These are phyloP conservation scores for Claviceps fusiformis DNA, from an alignment of 2,329 filamentous ascomycete genomes.

Conservation along the genomic window DNA sequence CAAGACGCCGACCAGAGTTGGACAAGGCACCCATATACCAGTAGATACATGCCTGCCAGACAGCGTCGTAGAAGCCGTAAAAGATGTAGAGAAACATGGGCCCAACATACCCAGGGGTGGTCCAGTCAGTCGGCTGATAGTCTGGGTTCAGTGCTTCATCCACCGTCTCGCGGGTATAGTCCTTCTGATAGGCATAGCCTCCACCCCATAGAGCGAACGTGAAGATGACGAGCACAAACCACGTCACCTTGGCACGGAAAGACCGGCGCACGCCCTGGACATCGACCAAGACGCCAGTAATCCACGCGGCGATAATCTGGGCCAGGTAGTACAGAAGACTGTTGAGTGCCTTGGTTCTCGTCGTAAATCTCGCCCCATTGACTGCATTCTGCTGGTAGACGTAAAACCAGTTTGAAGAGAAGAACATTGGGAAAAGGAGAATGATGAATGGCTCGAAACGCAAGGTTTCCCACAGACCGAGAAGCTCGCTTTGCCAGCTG, in stretches of 20 bases:
- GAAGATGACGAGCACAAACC: slow-evolving; percentile 47
- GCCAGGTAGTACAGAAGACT: slow-evolving; percentile 41
- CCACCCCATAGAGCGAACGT: slow-evolving; percentile 75
- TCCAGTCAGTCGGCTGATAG: slow-evolving; percentile 46
- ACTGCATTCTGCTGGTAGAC: slow-evolving; percentile 46
- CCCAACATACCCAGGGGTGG: slow-evolving; percentile 44
- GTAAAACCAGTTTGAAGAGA: slow-evolving; percentile 42
- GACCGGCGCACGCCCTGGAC: slow-evolving; percentile 74
- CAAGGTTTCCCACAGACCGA: slow-evolving; percentile 63
- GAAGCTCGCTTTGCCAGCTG: slow-evolving; percentile 66
- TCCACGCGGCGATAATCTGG: slow-evolving; percentile 38
- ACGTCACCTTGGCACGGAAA: slow-evolving; percentile 49
- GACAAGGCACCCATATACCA: slow-evolving; percentile 93
- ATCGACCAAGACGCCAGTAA: slow-evolving; percentile 33
- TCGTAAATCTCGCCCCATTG: slow-evolving; percentile 40
- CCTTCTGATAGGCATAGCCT: slow-evolving; percentile 62
- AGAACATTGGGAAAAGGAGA: slow-evolving; percentile 42
- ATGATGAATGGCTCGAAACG: slow-evolving; percentile 57
- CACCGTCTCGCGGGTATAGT: slow-evolving; percentile 28
- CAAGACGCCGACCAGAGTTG: slow-evolving; percentile 83
- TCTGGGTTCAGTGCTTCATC: slow-evolving; percentile 12
- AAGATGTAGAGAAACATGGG: slow-evolving; percentile 85
- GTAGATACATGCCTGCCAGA: slow-evolving; percentile 83
- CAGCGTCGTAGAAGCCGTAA: slow-evolving; percentile 79
- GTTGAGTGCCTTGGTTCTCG: slow-evolving; percentile 41